phyloP scores from a whole-genome alignment of 2,329 filamentous ascomycete species.

The Xylariaceae sp. region DNA sequence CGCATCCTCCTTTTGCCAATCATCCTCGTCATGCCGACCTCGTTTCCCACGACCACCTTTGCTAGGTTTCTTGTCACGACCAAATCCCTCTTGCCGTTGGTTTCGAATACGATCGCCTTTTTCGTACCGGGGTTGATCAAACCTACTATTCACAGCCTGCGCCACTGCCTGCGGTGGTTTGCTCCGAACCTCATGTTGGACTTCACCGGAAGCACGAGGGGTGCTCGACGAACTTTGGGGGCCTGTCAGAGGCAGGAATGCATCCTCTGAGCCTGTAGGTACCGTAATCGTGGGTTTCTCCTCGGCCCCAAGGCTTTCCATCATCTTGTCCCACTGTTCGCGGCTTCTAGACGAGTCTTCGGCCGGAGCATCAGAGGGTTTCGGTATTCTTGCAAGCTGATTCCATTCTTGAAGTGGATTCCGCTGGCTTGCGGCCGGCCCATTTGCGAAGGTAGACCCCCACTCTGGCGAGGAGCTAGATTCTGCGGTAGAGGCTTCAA shows the following conservation, averaged over 20 bases:
- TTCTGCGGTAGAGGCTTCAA: no score
- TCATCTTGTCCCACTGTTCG: no score
- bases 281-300: not conserved
- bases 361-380: no score
- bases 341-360: no score
- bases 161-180: not conserved
- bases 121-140: not conserved
- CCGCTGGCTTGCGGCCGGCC: no score
- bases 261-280: not conserved
- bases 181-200: not conserved
- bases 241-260: not conserved
- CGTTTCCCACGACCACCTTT: constrained; percentile 15
- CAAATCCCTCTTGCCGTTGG: constrained; percentile 2
- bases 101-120: constrained; percentile 7
- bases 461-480: no score
- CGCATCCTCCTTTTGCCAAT: constrained; percentile 26
- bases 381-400: no score
- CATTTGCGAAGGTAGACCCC: no score
- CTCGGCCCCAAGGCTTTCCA: no score
- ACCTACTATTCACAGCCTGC: not conserved
- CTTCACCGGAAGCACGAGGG: not conserved
- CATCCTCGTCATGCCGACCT: constrained; percentile 21
- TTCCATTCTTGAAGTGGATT: no score
- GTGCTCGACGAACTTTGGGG: not conserved
- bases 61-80: constrained; percentile 2